A percentile compares a stretch with the other conserved stretches of the same genome.
phyloP scores from a whole-genome alignment of 257 asterid genomes.

The Eustoma russellianum region DNA sequence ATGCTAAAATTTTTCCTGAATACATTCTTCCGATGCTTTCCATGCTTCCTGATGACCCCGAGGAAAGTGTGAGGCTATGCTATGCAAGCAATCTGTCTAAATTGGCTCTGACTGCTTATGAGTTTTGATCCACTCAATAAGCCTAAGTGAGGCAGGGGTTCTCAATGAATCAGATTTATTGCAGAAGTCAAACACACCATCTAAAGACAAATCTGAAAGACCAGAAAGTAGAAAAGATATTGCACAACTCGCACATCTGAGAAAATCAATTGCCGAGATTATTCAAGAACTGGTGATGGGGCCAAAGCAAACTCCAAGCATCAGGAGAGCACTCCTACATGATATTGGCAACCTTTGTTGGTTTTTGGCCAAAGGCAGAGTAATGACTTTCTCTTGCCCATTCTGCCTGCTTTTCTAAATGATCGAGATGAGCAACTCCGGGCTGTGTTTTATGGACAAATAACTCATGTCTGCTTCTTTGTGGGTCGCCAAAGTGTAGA shows the following conservation, averaged over 20 bases:
- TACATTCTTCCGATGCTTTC: conserved; percentile 99
- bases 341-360: conserved; percentile 96
- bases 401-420: conserved; percentile 97
- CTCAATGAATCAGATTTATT: conserved; percentile 64
- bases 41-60: conserved; percentile 98
- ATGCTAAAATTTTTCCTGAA: conserved; percentile 98
- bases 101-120: conserved; percentile 92
- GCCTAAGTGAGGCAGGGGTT: conserved; percentile 96
- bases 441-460: conserved; percentile 93
- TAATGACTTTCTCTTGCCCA: conserved; percentile 88
- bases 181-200: conserved; percentile 40
- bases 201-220: conserved; percentile 34
- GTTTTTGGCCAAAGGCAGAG: conserved; percentile 99
- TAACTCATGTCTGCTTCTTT: conserved; percentile 75
- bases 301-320: conserved; percentile 95
- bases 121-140: conserved; percentile 91
- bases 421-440: conserved; percentile 98
- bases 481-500: conserved; percentile 99
- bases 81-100: conserved; percentile 91
- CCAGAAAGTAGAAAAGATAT: conserved; percentile 51
- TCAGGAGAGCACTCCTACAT: conserved; percentile 98
- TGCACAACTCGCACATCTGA: conserved; percentile 77
- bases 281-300: conserved; percentile 99
- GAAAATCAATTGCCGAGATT: conserved; percentile 92
- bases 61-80: conserved; percentile 99